A percentile compares a stretch with the other conserved stretches of the same genome.
These are phyloP conservation scores for Fusarium sp. DNA, from an alignment of 2,329 filamentous ascomycete genomes.

Conservation along the genomic window DNA sequence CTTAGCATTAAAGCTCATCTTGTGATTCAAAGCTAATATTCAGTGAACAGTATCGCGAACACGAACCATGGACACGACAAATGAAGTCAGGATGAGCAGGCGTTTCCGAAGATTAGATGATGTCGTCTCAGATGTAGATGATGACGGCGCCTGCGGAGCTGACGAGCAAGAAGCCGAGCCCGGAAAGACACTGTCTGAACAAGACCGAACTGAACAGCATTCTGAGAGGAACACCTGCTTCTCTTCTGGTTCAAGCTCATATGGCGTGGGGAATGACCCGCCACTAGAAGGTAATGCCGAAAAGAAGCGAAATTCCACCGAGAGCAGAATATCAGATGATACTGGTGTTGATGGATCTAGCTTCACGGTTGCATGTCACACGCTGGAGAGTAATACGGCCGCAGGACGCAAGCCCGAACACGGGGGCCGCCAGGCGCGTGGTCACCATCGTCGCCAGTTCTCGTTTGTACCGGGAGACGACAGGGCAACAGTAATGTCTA, in stretches of 20 bases:
- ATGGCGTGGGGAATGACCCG: conserved; percentile 5
- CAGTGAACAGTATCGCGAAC: conserved; percentile 35
- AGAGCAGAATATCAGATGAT: conserved; percentile 9
- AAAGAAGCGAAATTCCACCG: conserved; percentile 17
- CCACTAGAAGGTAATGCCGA: conserved; percentile 18
- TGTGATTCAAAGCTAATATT: conserved; percentile 10
- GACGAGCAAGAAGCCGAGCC: conserved; percentile 11
- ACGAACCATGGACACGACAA: conserved; percentile 39
- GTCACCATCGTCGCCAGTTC: conserved; percentile 46
- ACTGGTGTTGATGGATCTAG: conserved; percentile 1
- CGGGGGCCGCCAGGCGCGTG: background rate
- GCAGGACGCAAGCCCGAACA: conserved; percentile 2
- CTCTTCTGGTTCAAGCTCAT: conserved; percentile 12
- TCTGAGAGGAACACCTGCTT: background rate
- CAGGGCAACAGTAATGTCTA: conserved; percentile 19
- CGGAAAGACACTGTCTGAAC: conserved; percentile 14
- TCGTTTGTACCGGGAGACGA: conserved; percentile 51
- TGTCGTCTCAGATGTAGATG: conserved; percentile 2
- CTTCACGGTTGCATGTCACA: conserved; percentile 3
- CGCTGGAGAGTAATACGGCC: conserved; percentile 3
- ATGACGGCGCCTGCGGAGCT: conserved; percentile 10
- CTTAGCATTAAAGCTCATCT: background rate
- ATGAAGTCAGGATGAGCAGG: conserved; percentile 55
- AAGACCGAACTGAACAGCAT: conserved; percentile 14
- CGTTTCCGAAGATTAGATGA: conserved; percentile 30